Conservation (phyloP, 345 rosid species). For the Lenwebbia sp. region DNA sequence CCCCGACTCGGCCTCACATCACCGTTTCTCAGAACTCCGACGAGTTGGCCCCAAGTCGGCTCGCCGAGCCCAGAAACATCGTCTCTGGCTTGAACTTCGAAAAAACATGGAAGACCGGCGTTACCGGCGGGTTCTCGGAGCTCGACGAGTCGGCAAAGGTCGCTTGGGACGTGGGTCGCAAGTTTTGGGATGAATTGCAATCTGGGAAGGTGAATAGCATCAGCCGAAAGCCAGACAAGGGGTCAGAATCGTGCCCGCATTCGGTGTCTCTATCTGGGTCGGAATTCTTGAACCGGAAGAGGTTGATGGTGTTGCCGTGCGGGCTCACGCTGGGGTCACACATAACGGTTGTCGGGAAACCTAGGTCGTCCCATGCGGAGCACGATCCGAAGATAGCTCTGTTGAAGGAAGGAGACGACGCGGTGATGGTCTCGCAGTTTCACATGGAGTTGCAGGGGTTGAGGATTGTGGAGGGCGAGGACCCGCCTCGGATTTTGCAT, state of each 20-base stretch:
- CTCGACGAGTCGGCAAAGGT: slow-evolving; percentile 59
- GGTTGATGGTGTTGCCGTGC: slow-evolving; percentile 64
- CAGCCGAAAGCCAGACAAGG: slow-evolving; percentile 7
- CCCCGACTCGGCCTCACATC: slow-evolving; percentile 51
- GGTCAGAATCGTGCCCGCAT: slow-evolving; percentile 47
- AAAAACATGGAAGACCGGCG: slow-evolving; percentile 33
- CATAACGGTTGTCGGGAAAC: slow-evolving; percentile 77
- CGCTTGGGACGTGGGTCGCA: slow-evolving; percentile 69
- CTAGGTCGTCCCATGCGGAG: slow-evolving; percentile 53
- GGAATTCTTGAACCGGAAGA: slow-evolving; percentile 37
- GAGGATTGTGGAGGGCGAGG: slow-evolving; percentile 86
- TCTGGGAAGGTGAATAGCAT: slow-evolving; percentile 23
- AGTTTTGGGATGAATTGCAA: slow-evolving; percentile 58
- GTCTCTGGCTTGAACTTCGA: slow-evolving; percentile 53
- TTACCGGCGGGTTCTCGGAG: slow-evolving; percentile 58
- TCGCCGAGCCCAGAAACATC: slow-evolving; percentile 7
- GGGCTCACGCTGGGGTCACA: slow-evolving; percentile 88
- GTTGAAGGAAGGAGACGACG: slow-evolving; percentile 32
- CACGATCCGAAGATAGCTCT: slow-evolving; percentile 41
- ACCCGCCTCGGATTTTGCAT: slow-evolving; percentile 87
- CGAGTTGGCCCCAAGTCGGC: slow-evolving; percentile 12
- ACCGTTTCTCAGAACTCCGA: slow-evolving; percentile 28
- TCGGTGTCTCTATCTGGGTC: slow-evolving; percentile 51
- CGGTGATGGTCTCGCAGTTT: slow-evolving; percentile 69
- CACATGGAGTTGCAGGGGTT: slow-evolving; percentile 81